phyloP scores from a whole-genome alignment of 257 asterid species.

The Przewalskia tangutica region DNA sequence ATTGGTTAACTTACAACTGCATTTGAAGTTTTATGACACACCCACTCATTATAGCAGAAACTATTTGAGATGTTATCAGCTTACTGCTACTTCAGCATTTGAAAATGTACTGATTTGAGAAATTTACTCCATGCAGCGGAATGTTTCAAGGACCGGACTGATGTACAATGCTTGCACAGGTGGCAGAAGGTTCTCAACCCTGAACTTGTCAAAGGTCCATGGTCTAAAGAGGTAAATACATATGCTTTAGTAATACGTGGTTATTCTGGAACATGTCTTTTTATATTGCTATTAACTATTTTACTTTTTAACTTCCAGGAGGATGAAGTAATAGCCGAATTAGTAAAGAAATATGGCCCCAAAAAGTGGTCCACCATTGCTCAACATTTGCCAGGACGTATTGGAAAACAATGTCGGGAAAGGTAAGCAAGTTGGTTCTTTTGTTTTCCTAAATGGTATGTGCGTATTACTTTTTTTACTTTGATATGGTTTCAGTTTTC shows the following conservation, averaged over 20 bases:
- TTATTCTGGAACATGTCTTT: not conserved
- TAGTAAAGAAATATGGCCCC: slow-evolving; percentile 74
- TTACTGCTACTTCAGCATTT: not conserved
- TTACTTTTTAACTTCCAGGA: slow-evolving; percentile 37
- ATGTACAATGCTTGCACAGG: slow-evolving; percentile 91
- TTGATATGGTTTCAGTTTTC: not conserved
- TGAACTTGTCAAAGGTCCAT: slow-evolving; percentile 93
- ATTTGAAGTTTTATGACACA: not conserved
- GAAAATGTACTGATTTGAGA: not conserved
- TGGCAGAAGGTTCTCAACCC: slow-evolving; percentile 98
- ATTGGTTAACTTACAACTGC: not conserved
- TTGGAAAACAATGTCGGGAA: slow-evolving; percentile 97
- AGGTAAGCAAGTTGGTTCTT: slow-evolving; percentile 33
- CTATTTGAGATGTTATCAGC: not conserved
- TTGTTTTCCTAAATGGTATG: not conserved
- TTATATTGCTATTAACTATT: not conserved
- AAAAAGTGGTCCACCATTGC: slow-evolving; percentile 97
- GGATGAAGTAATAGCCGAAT: slow-evolving; percentile 66
- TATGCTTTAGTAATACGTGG: not conserved
- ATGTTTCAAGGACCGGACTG: slow-evolving; percentile 83
- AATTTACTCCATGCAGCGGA: slow-evolving; percentile 44
- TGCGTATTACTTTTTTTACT: not conserved
- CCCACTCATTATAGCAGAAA: not conserved
- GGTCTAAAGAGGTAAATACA: slow-evolving; percentile 75
- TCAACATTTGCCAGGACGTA: slow-evolving; percentile 92